Conservation (phyloP, 495 filamentous ascomycete species). For the Emericellopsis terricola region DNA sequence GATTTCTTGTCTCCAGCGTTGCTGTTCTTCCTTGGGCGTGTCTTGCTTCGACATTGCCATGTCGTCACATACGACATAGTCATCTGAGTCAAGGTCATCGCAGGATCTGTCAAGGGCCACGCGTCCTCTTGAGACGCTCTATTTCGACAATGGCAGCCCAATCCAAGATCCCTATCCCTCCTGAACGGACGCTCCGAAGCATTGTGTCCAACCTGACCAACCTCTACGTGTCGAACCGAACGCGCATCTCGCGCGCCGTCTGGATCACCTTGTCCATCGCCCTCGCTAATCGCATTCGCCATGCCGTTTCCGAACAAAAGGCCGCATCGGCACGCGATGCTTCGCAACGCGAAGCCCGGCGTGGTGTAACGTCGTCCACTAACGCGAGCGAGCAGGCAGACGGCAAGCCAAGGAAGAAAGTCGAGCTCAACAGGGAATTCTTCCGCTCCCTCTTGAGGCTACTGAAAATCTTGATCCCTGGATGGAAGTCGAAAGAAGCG, state of each 20-base stretch:
- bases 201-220: conserved; percentile 54
- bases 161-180: conserved; percentile 53
- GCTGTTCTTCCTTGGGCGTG: too few relatives aligned
- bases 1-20: too few relatives aligned
- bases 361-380: conserved; percentile 33
- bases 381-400: conserved; percentile 19
- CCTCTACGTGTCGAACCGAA: conserved; percentile 73
- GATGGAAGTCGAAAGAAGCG: conserved; percentile 76
- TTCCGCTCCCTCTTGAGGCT: conserved; percentile 68
- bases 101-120: too few relatives aligned
- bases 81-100: too few relatives aligned
- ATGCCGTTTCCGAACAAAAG: conserved; percentile 86
- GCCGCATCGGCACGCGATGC: conserved; percentile 60
- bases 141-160: conserved; percentile 65
- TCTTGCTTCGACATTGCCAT: too few relatives aligned
- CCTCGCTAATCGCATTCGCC: conserved; percentile 73
- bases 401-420: conserved; percentile 48
- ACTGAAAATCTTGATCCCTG: conserved; percentile 74
- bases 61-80: too few relatives aligned
- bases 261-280: conserved; percentile 86
- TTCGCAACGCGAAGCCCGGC: conserved; percentile 35
- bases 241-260: conserved; percentile 72
- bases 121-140: too few relatives aligned
- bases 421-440: conserved; percentile 90
- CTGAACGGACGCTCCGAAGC: conserved; percentile 54